Base-by-base conservation (phyloP, 164 flowering plant genomes). In the Aristolochia fimbriata region DNA sequence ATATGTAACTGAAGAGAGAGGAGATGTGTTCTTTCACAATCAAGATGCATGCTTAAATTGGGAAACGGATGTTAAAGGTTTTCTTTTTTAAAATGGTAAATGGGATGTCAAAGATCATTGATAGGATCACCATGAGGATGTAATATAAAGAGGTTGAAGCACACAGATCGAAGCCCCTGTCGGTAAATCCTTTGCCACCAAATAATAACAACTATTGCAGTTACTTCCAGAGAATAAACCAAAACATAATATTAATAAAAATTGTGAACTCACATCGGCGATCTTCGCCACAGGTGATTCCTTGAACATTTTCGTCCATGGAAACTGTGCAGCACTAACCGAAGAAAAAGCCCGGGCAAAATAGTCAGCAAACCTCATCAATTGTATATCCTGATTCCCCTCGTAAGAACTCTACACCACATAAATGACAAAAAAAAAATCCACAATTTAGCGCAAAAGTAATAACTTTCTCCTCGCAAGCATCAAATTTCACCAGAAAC, bases 321-420 rank as follows among this genome's bases (percentile, higher is more conserved):
- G 96, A 63, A 87, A 85, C 64, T 87, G 91, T 0, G 86, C 65
- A 1, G 82, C 65, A 41, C 65, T 67, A 33, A 85, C 91, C 1
- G 65, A 13, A 0, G 87, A 55, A 65, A 87, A 85, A 0, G 86
- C 87, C 0, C 85, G 76, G 2, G 82, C 91, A 57, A 83, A 87
- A 46, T 85, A 85, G 78, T 87, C 96, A 1, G 91, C 96, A 55
- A 87, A 85, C 47, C 96, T 63, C 89, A 83, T 85, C 50, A 87
- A 62, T 68, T 78, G 89, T 48, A 87, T 82, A 47, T 82, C 83
- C 62, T 80, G 82, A 67, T 83, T 82, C 17, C 65, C 17, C 58
- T 77, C 86, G 63, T 78, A 87, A 31, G 91, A 79, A 10, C 47
- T 77, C 96, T 87, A 49, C 59, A 46, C 7, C 45, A 31, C 17